Evolutionary conservation across 768 basidiomycete species (phyloP), one percentile per base, ranked within the genome.

Genomic region (Pulveroboletus sp.): DNA sequence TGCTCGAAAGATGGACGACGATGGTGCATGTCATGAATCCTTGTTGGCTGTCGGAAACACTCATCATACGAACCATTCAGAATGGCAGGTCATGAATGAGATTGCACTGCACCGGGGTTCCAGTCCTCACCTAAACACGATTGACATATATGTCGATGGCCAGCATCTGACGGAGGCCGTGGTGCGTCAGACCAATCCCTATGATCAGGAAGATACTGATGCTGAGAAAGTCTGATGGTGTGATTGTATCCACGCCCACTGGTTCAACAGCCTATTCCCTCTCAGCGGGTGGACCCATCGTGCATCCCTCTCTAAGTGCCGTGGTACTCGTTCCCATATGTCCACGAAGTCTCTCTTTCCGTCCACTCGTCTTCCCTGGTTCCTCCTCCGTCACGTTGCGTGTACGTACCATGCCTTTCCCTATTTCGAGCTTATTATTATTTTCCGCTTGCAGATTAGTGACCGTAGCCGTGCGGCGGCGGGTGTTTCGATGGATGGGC

Each of bases 81-180:
- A 86, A 55, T 94, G 90, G 87, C 94, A 95, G 66, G 94, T 95
- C 32, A 94, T 97, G 92, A 97, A 97, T 62, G 94, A 97, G 68
- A 83, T 97, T 49, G 85, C 91, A 4, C 73, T 97, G 31, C 94
- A 97, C 67, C 83, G 94, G 23, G 94, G 94, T 12, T 82, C 90
- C 19, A 90, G 89, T 55, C 87, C 94, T 1, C 94, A 95, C 59
- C 74, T 97, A 32, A 94, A 92, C 57, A 90, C 91, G 5, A 91
- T 97, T 47, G 93, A 97, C 63, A 89, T 93, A 13, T 95, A 79
- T 66, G 93, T 95, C 12, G 92, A 97, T 59, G 91, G 88, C 0
- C 92, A 97, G 62, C 93, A 94, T 71, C 76, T 97, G 21, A 97
- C 94, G 2, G 94, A 97, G 70, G 91, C 92, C 38, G 90, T 97